Evolutionary conservation across 805 yeast species (phyloP), one percentile per base, ranked within the genome.

Genomic region (Candida khao-thaluensis): DNA sequence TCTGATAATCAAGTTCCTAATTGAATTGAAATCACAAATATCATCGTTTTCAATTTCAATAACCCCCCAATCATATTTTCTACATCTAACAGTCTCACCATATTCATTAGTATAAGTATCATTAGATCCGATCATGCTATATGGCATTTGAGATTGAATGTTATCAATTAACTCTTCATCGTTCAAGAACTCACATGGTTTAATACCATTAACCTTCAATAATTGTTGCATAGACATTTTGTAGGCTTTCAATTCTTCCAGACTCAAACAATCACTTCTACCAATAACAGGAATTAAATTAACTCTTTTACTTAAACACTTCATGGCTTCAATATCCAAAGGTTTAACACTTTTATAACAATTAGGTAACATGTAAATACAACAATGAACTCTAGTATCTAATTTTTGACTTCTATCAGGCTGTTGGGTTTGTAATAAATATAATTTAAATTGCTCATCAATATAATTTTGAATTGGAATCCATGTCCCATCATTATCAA

Each of bases 61-160:
- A 16, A 76, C 60, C 0, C 97, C 97, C 96, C 96, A 90, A 12
- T 68, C 72, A 64, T 88, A 90, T 53, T 74, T 72, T 53, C 96
- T 74, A 12, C 93, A 95, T 46, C 84, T 71, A 20, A 85, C 85
- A 3, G 61, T 44, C 22, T 71, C 61, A 7, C 81, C 56, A 7
- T 50, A 52, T 1, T 47, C 30, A 16, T 51, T 50, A n/a, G 29
- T 35, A 43, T 49, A 42, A 10, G 36, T 27, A 8, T 72, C 70
- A 45, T 72, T 81, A 2, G 95, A 77, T 15, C 89, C 83, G 44
- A 90, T 77, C 2, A 88, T 66, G 2, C 87, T 70, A 57, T 74
- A 88, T 0, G 97, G 96, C 50, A 77, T 73, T 26, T 70, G 66
- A 5, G 58, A 42, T 29, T 69, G 54, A 35, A 68, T 59, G 11